These are phyloP conservation scores for Porcisia deanei DNA, from an alignment of 208 protist genomes.

Conservation along the genomic window DNA sequence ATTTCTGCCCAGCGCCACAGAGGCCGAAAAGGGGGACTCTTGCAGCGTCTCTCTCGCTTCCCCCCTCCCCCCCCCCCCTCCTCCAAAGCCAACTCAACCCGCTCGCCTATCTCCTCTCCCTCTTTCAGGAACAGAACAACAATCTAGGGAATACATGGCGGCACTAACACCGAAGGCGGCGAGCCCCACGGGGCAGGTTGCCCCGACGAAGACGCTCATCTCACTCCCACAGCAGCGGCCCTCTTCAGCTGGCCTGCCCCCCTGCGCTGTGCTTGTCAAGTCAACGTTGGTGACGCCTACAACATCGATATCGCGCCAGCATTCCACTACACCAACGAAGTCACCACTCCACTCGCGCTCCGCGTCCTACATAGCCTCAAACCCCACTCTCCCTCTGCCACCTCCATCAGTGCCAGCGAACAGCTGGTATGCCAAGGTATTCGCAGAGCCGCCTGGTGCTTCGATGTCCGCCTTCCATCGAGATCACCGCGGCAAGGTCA, in stretches of 20 bases:
- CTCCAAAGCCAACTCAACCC: background rate
- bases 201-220: background rate
- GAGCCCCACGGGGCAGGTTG: background rate
- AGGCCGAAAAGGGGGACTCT: too few species aligned
- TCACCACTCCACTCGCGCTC: background rate
- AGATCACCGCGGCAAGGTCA: slow-evolving; percentile 46
- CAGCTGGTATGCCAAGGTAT: slow-evolving; percentile 65
- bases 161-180: background rate
- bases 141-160: background rate
- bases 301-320: background rate
- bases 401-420: slow-evolving; percentile 48
- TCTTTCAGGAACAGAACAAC: background rate
- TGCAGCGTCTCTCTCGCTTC: too few species aligned
- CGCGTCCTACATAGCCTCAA: background rate
- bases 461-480: slow-evolving; percentile 56
- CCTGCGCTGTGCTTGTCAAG: slow-evolving; percentile 15
- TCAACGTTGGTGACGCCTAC: background rate
- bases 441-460: slow-evolving; percentile 37
- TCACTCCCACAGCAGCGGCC: background rate
- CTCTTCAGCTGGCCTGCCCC: background rate
- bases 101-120: background rate
- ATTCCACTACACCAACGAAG: background rate
- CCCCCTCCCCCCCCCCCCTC: background rate
- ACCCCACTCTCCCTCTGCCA: background rate
- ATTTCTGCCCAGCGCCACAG: too few species aligned